A percentile compares a stretch with the other conserved stretches of the same genome.
Evolutionary conservation across 441 rosid genomes (phyloP).

Genomic region (Geranium incanum): DNA sequence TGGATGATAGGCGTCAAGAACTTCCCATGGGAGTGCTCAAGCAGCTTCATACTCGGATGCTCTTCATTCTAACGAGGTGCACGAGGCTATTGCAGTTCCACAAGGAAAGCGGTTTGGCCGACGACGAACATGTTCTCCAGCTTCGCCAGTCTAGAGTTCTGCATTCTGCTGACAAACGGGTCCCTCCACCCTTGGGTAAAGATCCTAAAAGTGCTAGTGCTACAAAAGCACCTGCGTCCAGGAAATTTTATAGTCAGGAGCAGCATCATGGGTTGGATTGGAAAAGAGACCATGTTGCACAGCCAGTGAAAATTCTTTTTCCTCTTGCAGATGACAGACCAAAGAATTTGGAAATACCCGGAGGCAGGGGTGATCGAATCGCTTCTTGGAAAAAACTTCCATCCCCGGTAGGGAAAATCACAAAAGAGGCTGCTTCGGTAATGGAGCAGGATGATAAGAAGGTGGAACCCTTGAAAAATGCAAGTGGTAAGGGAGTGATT

Average conservation of each 20-base stretch:
- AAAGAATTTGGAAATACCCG: slow-evolving; percentile 56
- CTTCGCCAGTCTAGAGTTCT: slow-evolving; percentile 72
- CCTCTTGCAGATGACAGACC: slow-evolving; percentile 34
- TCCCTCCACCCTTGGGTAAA: slow-evolving; percentile 35
- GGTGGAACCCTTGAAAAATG: slow-evolving; percentile 37
- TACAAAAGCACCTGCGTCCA: slow-evolving; percentile 43
- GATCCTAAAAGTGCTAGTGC: slow-evolving; percentile 60
- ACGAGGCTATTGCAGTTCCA: slow-evolving; percentile 93
- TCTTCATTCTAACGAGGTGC: slow-evolving; percentile 95
- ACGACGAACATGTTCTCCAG: slow-evolving; percentile 62
- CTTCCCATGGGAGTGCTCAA: slow-evolving; percentile 79
- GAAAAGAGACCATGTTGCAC: slow-evolving; percentile 46
- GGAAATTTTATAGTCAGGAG: slow-evolving; percentile 93
- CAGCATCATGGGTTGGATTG: slow-evolving; percentile 55
- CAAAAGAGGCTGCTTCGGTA: slow-evolving; percentile 42
- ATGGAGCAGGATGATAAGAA: slow-evolving; percentile 48
- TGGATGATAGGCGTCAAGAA: slow-evolving; percentile 97
- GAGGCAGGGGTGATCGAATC: slow-evolving; percentile 49
- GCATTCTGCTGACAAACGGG: slow-evolving; percentile 63
- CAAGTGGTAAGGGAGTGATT: slow-evolving; percentile 32
- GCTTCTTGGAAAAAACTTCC: slow-evolving; percentile 91
- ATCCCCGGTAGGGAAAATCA: slow-evolving; percentile 52
- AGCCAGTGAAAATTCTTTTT: slow-evolving; percentile 34
- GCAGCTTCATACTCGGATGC: slow-evolving; percentile 95
- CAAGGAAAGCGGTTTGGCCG: slow-evolving; percentile 90